Conservation (phyloP, 1,284 basidiomycete genomes). For the Cutaneotrichosporon cavernicola region DNA sequence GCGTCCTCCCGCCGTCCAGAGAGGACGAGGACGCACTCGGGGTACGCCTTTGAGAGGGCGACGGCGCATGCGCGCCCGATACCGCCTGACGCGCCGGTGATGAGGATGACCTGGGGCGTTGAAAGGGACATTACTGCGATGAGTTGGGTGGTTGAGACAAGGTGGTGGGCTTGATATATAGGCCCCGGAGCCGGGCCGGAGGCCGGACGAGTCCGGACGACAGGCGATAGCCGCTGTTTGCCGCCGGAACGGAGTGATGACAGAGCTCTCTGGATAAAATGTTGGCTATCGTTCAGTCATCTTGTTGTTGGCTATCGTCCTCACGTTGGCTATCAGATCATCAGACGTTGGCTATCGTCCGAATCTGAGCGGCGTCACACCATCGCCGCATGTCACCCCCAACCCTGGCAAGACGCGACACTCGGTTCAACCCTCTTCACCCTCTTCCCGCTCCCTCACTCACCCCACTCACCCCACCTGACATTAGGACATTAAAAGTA, state of each 20-base stretch:
- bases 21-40: constrained; percentile 55
- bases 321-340: too few relatives aligned
- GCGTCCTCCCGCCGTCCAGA: constrained; percentile 61
- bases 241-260: too few relatives aligned
- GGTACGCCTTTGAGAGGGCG: constrained; percentile 57
- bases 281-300: too few relatives aligned
- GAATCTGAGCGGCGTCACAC: too few relatives aligned
- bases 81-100: constrained; percentile 53
- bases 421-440: neutral
- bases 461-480: too few relatives aligned
- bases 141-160: neutral
- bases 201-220: neutral
- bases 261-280: too few relatives aligned
- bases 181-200: too few relatives aligned
- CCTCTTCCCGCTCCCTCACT: too few relatives aligned
- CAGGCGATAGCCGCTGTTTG: neutral
- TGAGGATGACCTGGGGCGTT: constrained; percentile 36
- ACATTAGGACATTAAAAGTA: neutral
- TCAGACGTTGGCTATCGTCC: too few relatives aligned
- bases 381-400: too few relatives aligned
- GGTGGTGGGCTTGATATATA: neutral
- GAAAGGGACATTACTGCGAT: neutral
- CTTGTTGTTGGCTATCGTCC: too few relatives aligned
- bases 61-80: constrained; percentile 60
- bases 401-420: too few relatives aligned